Evolutionary conservation across 192 early-diverging fungal species (phyloP), one percentile per base, ranked within the genome.

Genomic region (Umbelopsis isabellina): DNA sequence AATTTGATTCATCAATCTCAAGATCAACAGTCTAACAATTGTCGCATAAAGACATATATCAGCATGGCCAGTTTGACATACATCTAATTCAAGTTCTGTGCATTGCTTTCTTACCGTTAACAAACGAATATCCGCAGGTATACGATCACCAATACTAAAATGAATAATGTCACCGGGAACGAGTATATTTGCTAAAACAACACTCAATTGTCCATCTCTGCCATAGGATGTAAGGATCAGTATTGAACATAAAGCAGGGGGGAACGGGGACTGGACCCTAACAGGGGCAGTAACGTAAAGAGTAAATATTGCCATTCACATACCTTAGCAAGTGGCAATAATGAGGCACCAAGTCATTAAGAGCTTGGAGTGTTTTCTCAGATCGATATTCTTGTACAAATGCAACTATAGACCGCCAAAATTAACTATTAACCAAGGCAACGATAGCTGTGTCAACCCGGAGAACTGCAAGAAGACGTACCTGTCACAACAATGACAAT

Each of bases 71-170:
- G 22, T 65, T 27, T 15, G 27, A n/a, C 27, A 45, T 22, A 0
- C 1, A 10, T 10, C 10, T 41, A 5, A 6, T 41, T 2, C 46
- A 44, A 27, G 41, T 10, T 15, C 18, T 12, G 65, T 21, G 3
- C 22, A 22, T 20, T 25, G 10, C 9, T 22, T 12, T 65, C 79
- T 65, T 76, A 89, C 88, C 0, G 78, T 70, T 23, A 93, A 74
- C 45, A 99, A 80, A 18, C 97, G 87, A 68, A 94, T 82, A 77
- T 99, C 97, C 1, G 97, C 97, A 0, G 97, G 97, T 16, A 99
- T 91, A 25, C 96, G 85, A 80, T 98, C 96, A 27, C 97, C 97
- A 25, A 91, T 92, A 21, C 88, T 72, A 72, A 99, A 92, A 64
- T 84, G 81, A 48, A 97, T 88, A 23, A 99, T 81, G 77, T 99